These are phyloP conservation scores for Fraxinus paxiana DNA, from an alignment of 305 asterid genomes.

Conservation along the genomic window DNA sequence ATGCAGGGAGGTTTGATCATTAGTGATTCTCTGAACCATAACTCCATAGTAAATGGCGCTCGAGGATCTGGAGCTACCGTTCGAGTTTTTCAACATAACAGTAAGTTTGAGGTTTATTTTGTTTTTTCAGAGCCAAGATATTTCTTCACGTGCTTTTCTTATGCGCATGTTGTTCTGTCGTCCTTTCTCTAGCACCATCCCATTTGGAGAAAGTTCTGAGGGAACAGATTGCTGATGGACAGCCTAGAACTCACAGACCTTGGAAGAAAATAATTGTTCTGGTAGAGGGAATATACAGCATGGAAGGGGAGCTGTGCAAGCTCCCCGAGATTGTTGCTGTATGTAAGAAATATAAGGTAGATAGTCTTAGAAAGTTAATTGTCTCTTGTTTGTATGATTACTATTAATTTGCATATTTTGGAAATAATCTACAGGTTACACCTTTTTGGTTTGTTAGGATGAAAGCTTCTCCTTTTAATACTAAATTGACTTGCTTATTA, in stretches of 20 bases:
- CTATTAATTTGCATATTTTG: neutral
- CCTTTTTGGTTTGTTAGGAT: constrained; percentile 3
- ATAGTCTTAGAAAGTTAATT: neutral
- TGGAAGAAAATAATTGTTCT: constrained; percentile 95
- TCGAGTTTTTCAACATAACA: constrained; percentile 95
- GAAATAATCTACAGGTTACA: neutral
- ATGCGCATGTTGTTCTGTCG: constrained; percentile 16
- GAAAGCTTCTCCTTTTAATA: neutral
- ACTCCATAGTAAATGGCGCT: constrained; percentile 95
- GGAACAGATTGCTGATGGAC: constrained; percentile 94
- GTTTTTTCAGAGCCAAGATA: neutral
- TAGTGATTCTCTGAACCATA: constrained; percentile 95
- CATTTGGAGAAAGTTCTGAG: constrained; percentile 74
- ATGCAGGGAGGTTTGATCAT: constrained; percentile 86
- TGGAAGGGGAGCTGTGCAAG: constrained; percentile 97
- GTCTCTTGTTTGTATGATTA: constrained; percentile 15
- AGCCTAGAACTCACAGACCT: constrained; percentile 95
- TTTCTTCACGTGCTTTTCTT: neutral
- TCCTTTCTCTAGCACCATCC: constrained; percentile 71
- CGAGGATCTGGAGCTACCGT: constrained; percentile 98
- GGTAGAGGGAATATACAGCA: constrained; percentile 99
- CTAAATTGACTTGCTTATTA: constrained; percentile 1
- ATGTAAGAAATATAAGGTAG: constrained; percentile 96
- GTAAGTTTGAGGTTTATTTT: constrained; percentile 37
- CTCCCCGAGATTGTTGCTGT: constrained; percentile 92